phyloP scores from a whole-genome alignment of 1,284 basidiomycete species.

The Austropuccinia psidii region DNA sequence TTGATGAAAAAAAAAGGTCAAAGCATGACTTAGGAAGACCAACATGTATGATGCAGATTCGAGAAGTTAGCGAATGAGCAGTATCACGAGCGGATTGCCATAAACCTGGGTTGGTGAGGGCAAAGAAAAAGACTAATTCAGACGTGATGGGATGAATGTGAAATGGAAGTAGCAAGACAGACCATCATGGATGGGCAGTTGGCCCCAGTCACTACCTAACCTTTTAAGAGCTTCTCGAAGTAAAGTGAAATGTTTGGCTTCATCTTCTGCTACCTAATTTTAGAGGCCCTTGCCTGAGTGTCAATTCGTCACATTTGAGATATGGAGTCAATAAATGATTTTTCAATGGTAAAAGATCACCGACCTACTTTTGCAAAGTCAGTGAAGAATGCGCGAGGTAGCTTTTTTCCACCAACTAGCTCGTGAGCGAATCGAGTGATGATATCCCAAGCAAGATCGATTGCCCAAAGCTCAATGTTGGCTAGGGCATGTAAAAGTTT shows the following conservation, averaged over 20 bases:
- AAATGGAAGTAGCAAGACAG: neutral
- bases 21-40: neutral
- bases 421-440: slow-evolving; percentile 21
- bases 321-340: neutral
- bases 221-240: slow-evolving; percentile 43
- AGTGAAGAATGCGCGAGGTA: slow-evolving; percentile 28
- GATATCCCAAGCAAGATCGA: slow-evolving; percentile 46
- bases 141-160: neutral
- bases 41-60: slow-evolving; percentile 45
- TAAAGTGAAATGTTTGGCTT: slow-evolving; percentile 47
- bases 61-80: slow-evolving; percentile 42
- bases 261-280: slow-evolving; percentile 36
- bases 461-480: slow-evolving; percentile 48
- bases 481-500: slow-evolving; percentile 47
- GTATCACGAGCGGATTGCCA: slow-evolving; percentile 48
- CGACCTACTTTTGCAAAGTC: slow-evolving; percentile 30
- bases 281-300: neutral
- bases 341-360: neutral
- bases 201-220: slow-evolving; percentile 46
- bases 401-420: neutral
- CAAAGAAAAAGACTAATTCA: neutral
- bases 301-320: no score
- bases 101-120: slow-evolving; percentile 28
- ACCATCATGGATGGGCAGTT: slow-evolving; percentile 46
- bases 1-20: neutral